Evolutionary conservation across 1,139 yeast genomes (phyloP).

Genomic region (Candida tropicalis): DNA sequence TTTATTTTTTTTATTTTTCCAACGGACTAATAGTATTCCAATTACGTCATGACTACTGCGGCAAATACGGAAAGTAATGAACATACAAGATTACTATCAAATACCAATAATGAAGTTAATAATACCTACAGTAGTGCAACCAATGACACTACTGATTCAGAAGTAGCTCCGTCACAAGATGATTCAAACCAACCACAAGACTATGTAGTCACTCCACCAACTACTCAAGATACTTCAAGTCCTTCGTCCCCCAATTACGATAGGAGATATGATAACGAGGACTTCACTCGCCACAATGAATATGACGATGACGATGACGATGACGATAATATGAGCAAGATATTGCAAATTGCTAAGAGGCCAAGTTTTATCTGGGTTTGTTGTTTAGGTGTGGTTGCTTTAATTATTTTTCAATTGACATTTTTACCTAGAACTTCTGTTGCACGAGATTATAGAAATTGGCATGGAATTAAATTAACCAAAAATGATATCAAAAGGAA

Average conservation of each 20-base stretch:
- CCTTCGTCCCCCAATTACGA: not conserved
- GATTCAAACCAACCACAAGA: conserved; percentile 9
- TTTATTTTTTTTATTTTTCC: not conserved
- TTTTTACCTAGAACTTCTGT: conserved; percentile 88
- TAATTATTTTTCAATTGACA: conserved; percentile 62
- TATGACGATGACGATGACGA: conserved; percentile 13
- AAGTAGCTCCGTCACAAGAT: conserved; percentile 6
- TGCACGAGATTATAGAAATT: conserved; percentile 76
- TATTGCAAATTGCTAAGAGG: conserved; percentile 26
- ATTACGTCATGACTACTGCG: conserved; percentile 1
- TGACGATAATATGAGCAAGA: conserved; percentile 18
- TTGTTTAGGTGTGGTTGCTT: conserved; percentile 55
- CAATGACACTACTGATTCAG: conserved; percentile 5
- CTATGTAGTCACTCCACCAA: conserved; percentile 10
- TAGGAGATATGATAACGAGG: not conserved
- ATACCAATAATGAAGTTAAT: not conserved
- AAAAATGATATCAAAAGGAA: conserved; percentile 63
- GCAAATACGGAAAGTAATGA: conserved; percentile 2
- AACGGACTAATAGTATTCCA: too few species aligned
- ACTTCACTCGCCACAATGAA: not conserved
- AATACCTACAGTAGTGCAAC: not conserved
- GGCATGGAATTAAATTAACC: conserved; percentile 67
- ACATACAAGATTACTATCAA: not conserved
- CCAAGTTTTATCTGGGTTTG: conserved; percentile 54
- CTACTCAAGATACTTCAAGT: conserved; percentile 7